Conservation (phyloP, 345 rosid species). For the Noccaea bulbosa region DNA sequence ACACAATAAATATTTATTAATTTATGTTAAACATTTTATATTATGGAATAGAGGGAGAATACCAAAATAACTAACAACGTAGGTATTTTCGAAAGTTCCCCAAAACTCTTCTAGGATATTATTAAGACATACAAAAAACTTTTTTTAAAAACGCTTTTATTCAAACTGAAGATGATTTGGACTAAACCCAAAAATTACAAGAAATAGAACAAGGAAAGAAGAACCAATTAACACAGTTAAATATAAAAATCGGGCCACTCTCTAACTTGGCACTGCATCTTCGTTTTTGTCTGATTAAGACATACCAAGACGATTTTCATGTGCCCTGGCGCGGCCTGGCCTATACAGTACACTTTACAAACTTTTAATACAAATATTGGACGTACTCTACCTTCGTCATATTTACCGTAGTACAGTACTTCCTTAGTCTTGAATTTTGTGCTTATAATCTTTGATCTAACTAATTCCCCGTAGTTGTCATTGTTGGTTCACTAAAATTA, state of each 20-base stretch:
- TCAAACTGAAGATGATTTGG: neutral
- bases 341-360: neutral
- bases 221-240: neutral
- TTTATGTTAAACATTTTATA: too few relatives aligned
- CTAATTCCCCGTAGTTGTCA: neutral
- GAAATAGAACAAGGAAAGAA: neutral
- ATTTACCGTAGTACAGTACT: neutral
- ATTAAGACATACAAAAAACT: neutral
- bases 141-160: neutral
- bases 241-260: conserved; percentile 6
- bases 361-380: neutral
- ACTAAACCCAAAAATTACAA: neutral
- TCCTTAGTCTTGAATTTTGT: conserved; percentile 3
- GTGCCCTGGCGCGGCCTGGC: neutral
- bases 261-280: conserved; percentile 29
- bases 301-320: conserved; percentile 4
- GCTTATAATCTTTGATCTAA: neutral
- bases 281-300: conserved; percentile 32
- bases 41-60: too few relatives aligned
- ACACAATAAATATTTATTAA: too few relatives aligned
- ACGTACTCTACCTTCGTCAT: conserved; percentile 11
- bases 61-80: too few relatives aligned
- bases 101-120: too few relatives aligned
- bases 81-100: too few relatives aligned
- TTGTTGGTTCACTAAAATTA: conserved; percentile 6